A percentile compares a stretch with the other conserved stretches of the same genome.
Conservation (phyloP, 768 basidiomycete species). For the Imleria badia region DNA sequence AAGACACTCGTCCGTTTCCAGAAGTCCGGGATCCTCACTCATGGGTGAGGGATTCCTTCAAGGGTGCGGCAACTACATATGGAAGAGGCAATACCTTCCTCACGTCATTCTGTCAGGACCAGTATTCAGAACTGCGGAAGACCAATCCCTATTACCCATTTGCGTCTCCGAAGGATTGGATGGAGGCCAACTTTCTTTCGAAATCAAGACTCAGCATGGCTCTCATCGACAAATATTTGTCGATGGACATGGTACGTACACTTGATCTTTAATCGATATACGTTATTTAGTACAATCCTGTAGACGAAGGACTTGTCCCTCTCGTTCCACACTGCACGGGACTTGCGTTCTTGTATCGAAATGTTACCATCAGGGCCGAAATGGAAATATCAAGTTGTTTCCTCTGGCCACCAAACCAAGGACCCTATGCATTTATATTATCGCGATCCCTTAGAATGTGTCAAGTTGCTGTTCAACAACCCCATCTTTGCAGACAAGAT, state of each 20-base stretch:
- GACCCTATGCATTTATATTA: too few relatives aligned
- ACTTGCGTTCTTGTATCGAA: too few relatives aligned
- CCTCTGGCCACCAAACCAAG: too few relatives aligned
- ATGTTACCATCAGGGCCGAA: too few relatives aligned
- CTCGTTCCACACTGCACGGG: too few relatives aligned
- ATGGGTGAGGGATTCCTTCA: not conserved
- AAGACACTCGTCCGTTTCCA: not conserved
- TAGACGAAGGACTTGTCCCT: too few relatives aligned
- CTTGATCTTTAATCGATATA: not conserved
- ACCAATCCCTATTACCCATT: conserved; percentile 35
- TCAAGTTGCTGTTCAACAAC: too few relatives aligned
- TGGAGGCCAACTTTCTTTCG: conserved; percentile 29
- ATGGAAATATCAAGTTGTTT: too few relatives aligned
- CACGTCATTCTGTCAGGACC: not conserved
- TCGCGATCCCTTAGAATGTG: too few relatives aligned
- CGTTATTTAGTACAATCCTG: too few relatives aligned
- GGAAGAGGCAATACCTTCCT: too few relatives aligned
- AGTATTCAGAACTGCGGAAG: not conserved
- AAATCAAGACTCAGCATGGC: conserved; percentile 31
- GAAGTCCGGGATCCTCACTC: not conserved
- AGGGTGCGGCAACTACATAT: not conserved
- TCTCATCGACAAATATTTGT: conserved; percentile 24
- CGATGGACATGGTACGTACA: conserved; percentile 27
- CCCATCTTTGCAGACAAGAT: too few relatives aligned
- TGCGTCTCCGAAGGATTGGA: conserved; percentile 30